Conservation (phyloP, 2,329 filamentous ascomycete species). For the Pseudomassariella vexata region DNA sequence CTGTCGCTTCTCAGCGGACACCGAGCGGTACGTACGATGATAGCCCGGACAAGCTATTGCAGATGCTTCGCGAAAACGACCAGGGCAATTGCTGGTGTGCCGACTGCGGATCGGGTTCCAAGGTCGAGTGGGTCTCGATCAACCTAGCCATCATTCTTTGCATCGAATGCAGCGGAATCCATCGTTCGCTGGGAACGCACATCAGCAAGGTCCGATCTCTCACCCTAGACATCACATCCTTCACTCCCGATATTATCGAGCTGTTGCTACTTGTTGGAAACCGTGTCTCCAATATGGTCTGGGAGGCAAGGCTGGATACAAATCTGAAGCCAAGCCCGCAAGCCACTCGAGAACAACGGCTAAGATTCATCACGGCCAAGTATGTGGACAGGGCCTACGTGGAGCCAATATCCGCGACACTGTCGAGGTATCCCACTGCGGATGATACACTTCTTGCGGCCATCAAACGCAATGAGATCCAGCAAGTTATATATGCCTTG, state of each 20-base stretch:
- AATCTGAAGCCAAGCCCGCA: conserved; percentile 67
- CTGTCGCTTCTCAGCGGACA: conserved; percentile 58
- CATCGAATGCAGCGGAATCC: conserved; percentile 97
- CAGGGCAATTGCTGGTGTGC: conserved; percentile 92
- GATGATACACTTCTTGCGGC: conserved; percentile 88
- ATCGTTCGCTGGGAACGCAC: conserved; percentile 91
- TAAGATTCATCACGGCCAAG: conserved; percentile 94
- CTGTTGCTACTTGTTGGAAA: conserved; percentile 88
- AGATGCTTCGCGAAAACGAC: conserved; percentile 82
- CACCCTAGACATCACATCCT: conserved; percentile 91
- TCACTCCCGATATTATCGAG: conserved; percentile 95
- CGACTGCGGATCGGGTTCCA: conserved; percentile 84
- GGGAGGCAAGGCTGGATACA: conserved; percentile 80
- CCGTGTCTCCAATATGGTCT: conserved; percentile 91
- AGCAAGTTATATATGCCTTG: conserved; percentile 85
- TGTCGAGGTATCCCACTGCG: conserved; percentile 70
- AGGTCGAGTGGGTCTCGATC: conserved; percentile 98
- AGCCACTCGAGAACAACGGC: conserved; percentile 79
- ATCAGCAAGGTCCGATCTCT: conserved; percentile 96
- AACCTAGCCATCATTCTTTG: conserved; percentile 94
- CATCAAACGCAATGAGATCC: conserved; percentile 94
- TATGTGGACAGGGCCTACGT: conserved; percentile 83
- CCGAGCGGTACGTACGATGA: conserved; percentile 72
- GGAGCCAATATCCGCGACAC: conserved; percentile 66
- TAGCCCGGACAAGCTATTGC: conserved; percentile 77